Conservation (phyloP, 2,329 filamentous ascomycete genomes). For the Diaporthe sp. region DNA sequence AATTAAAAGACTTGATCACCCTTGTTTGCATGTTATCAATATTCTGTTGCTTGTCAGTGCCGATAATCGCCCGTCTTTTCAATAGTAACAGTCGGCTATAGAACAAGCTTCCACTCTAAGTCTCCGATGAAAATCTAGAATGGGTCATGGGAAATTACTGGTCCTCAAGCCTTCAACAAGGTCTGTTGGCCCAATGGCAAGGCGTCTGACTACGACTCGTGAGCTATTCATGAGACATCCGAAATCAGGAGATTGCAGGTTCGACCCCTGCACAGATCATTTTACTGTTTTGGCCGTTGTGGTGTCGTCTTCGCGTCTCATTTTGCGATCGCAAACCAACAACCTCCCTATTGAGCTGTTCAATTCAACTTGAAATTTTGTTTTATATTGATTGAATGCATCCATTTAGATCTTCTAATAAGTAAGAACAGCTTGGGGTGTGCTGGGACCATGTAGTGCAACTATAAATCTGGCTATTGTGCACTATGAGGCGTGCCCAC, state of each 20-base stretch:
- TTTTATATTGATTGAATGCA: background rate
- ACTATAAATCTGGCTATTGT: no score
- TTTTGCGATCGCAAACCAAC: background rate
- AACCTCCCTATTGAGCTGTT: background rate
- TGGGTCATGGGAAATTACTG: rapidly evolving
- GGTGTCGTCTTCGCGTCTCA: background rate
- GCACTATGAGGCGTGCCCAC: no score
- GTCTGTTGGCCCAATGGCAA: constrained; percentile 55
- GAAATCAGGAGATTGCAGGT: constrained; percentile 43
- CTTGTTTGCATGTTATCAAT: no score
- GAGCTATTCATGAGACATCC: background rate
- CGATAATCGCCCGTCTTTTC: no score
- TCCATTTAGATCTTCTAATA: background rate
- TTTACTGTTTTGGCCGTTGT: no score
- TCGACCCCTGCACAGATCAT: constrained; percentile 42
- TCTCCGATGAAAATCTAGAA: no score
- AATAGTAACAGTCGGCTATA: no score
- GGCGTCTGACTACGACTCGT: constrained; percentile 60
- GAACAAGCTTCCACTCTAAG: no score
- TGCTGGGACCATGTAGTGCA: no score
- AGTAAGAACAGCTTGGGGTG: background rate
- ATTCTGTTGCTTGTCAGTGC: no score
- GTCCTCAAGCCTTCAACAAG: background rate
- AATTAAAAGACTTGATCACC: no score
- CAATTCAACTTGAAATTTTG: background rate